Conservation (phyloP, 495 filamentous ascomycete species). For the Lophiostoma macrostomum region DNA sequence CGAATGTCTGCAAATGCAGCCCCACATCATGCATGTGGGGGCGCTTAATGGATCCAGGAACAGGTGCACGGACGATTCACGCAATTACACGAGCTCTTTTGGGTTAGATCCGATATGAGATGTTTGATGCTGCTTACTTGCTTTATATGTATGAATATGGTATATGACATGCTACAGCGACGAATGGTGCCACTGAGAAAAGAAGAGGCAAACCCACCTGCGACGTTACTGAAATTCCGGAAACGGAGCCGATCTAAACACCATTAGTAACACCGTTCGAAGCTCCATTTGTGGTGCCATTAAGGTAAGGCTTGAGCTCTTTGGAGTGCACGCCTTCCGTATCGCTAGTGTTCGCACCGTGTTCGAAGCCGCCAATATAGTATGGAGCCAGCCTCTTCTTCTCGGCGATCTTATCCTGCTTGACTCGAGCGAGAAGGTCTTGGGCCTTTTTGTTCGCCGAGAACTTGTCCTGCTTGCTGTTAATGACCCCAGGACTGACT, state of each 20-base stretch:
- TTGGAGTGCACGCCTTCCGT: constrained; percentile 29
- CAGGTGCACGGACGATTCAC: constrained; percentile 1
- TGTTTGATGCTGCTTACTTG: too few relatives aligned
- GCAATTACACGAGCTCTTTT: background rate
- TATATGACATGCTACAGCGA: too few relatives aligned
- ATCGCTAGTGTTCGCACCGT: constrained; percentile 25
- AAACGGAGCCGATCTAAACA: background rate
- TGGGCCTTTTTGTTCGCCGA: constrained; percentile 26
- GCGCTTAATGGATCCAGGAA: constrained; percentile 4
- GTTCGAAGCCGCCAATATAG: constrained; percentile 28
- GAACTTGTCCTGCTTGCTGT: constrained; percentile 20
- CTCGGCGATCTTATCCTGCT: constrained; percentile 26
- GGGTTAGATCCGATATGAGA: too few relatives aligned
- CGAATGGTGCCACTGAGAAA: too few relatives aligned
- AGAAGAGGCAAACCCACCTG: too few relatives aligned
- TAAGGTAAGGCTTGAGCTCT: constrained; percentile 25
- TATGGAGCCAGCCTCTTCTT: constrained; percentile 30
- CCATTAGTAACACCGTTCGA: constrained; percentile 11
- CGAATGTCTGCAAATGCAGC: background rate
- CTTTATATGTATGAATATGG: too few relatives aligned
- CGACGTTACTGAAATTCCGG: too few relatives aligned
- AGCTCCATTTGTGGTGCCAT: constrained; percentile 6
- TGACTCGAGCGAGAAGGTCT: constrained; percentile 24
- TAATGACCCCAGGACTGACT: background rate
- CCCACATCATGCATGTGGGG: constrained; percentile 29